phyloP scores from a whole-genome alignment of 2,329 filamentous ascomycete genomes.

The Hypoxylon sp. region DNA sequence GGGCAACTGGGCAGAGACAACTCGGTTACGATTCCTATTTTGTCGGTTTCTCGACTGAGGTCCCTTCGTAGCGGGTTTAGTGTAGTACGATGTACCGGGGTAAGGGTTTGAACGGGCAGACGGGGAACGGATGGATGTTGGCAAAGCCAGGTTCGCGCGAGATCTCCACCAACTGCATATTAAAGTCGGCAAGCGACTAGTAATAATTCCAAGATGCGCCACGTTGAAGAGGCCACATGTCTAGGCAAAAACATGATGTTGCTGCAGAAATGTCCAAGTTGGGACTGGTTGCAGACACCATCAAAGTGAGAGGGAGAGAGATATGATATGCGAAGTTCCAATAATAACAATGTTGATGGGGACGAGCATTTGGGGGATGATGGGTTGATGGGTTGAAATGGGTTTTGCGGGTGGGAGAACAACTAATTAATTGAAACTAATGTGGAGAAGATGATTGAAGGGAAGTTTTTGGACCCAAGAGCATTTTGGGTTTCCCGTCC shows the following conservation, averaged over 20 bases:
- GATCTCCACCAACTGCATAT: conserved; percentile 33
- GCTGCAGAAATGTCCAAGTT: conserved; percentile 33
- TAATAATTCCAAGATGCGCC: conserved; percentile 27
- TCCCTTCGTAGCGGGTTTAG: conserved; percentile 13
- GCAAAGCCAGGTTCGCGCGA: conserved; percentile 22
- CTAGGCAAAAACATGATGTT: conserved; percentile 27
- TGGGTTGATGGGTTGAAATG: conserved; percentile 14
- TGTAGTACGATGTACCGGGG: conserved; percentile 11
- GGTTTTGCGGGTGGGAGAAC: conserved; percentile 31
- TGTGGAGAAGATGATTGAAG: conserved; percentile 31
- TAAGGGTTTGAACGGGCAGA: conserved; percentile 24
- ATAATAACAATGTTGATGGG: conserved; percentile 10
- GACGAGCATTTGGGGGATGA: conserved; percentile 12
- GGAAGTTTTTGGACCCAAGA: conserved; percentile 17
- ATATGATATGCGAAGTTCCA: conserved; percentile 15
- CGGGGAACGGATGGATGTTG: conserved; percentile 22
- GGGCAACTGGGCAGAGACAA: conserved; percentile 2
- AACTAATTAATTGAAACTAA: conserved; percentile 35
- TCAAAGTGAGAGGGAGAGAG: conserved; percentile 3
- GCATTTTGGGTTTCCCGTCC: conserved; percentile 28
- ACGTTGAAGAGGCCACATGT: conserved; percentile 38
- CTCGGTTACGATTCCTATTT: conserved; percentile 34
- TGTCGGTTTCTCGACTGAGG: conserved; percentile 29
- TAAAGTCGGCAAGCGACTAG: conserved; percentile 13
- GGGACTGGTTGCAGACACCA: conserved; percentile 34